These are phyloP conservation scores for Tolypocladium ophioglossoides DNA, from an alignment of 2,329 filamentous ascomycete genomes.

Conservation along the genomic window DNA sequence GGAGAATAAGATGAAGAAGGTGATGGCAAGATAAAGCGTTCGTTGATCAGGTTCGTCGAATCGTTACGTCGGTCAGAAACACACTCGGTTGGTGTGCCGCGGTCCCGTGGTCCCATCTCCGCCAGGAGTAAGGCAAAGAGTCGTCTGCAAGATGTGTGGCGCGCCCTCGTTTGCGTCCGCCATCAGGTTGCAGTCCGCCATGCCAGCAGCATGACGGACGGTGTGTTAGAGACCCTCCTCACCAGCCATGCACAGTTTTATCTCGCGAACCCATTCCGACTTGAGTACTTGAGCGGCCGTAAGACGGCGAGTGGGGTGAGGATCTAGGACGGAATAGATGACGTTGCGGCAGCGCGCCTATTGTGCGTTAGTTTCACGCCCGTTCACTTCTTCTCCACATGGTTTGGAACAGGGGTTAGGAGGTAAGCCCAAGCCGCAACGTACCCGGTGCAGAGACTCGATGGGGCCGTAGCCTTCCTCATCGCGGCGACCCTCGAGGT, in stretches of 20 bases:
- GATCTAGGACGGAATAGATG: constrained; percentile 96
- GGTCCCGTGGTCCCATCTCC: constrained; percentile 5
- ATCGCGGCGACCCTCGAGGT: constrained; percentile 83
- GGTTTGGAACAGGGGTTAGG: not conserved
- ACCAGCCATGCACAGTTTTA: constrained; percentile 92
- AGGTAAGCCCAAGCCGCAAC: constrained; percentile 21
- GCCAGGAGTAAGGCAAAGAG: constrained; percentile 5
- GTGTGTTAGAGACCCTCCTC: constrained; percentile 73
- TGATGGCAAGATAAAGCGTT: constrained; percentile 1
- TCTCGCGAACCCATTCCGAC: constrained; percentile 97
- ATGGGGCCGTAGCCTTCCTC: constrained; percentile 96
- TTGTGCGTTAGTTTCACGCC: not conserved
- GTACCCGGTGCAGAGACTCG: constrained; percentile 86
- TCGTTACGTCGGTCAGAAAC: constrained; percentile 5
- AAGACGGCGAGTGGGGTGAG: constrained; percentile 83
- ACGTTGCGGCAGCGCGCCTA: constrained; percentile 96
- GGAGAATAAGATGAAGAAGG: constrained; percentile 4
- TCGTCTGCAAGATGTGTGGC: constrained; percentile 14
- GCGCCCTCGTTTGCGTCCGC: constrained; percentile 2
- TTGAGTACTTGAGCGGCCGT: constrained; percentile 94
- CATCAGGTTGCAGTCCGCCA: constrained; percentile 16
- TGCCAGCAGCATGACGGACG: constrained; percentile 17
- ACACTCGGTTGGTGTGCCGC: constrained; percentile 2
- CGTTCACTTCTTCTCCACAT: not conserved
- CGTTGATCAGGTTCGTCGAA: constrained; percentile 8